Base-by-base conservation (phyloP, 257 asterid genomes). In the Echium plantagineum region DNA sequence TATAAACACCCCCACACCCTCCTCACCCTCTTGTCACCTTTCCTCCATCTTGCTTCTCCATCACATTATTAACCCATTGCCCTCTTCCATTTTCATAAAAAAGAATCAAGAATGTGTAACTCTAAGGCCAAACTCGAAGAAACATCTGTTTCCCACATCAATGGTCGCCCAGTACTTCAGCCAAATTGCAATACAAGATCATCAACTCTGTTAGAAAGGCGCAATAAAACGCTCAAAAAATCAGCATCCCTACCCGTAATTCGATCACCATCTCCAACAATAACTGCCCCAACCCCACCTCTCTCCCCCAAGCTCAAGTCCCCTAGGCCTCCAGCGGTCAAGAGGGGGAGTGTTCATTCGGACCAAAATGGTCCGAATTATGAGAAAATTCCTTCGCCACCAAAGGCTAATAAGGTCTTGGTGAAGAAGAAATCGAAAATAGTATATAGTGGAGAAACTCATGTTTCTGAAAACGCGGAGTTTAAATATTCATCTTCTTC, bases 151-250 rank as follows among this genome's bases (percentile, higher is more conserved):
- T 65, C 73, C 55, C 76, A 67, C 38, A 70, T 72, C 60, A 76
- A 64, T 32, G 84, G 77, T 17, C 76, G 80, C 3, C 72, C 72
- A 15, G 86, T 75, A 22, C 80, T 74, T 58, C 87, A 74, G 47
- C 90, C 85, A 2, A 77, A 73, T 38, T 79, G 83, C 6, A 63
- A 67, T 62, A 75, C 67, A 30, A 77, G 83, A 5, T 61, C n/a
- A n/a, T n/a, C 69, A 38, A 82, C 94, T 48, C 77, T 82, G 0
- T 58, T 72, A 0, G 89, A 82, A 28, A 73, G 84, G 63, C 77
- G 82, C 21, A 82, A 74, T 58, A 42, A 42, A 13, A 77, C 91
- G 5, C 56, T 64, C 18, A 70, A 72, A 56, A 80, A 65, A 48
- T n/a, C 74, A 24, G 19, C 61, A 21, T 57, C 62, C 24, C 74